A percentile compares a stretch with the other conserved stretches of the same genome.
Conservation (phyloP, 169 alveolate genomes). For the Babesia microti region DNA sequence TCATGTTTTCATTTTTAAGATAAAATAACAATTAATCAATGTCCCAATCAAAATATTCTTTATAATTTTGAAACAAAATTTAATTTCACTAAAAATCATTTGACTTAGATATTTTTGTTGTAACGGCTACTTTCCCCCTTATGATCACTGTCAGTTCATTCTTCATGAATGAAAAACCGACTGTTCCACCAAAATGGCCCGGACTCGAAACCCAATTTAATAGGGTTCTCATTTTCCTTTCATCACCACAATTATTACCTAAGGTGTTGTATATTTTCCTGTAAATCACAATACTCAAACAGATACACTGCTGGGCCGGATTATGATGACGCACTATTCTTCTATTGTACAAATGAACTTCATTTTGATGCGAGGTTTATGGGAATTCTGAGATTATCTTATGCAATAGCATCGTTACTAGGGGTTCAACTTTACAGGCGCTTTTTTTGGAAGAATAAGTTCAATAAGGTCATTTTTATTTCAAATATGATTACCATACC, state of each 20-base stretch:
- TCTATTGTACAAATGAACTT: slow-evolving; percentile 79
- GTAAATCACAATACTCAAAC: slow-evolving; percentile 8
- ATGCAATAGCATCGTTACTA: slow-evolving; percentile 80
- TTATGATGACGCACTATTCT: slow-evolving; percentile 85
- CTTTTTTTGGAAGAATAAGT: slow-evolving; percentile 68
- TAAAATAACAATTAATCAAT: too few relatives aligned
- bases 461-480: slow-evolving; percentile 72
- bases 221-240: slow-evolving; percentile 57
- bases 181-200: slow-evolving; percentile 54
- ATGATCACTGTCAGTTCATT: slow-evolving; percentile 64
- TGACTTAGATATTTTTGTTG: slow-evolving; percentile 56
- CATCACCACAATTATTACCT: slow-evolving; percentile 54
- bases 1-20: too few relatives aligned
- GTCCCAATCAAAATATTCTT: not conserved
- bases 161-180: slow-evolving; percentile 74
- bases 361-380: slow-evolving; percentile 83
- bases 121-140: slow-evolving; percentile 78
- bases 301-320: slow-evolving; percentile 77
- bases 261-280: slow-evolving; percentile 48
- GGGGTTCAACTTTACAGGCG: slow-evolving; percentile 78
- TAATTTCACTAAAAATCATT: not conserved
- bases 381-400: slow-evolving; percentile 84
- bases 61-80: too few relatives aligned
- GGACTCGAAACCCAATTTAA: slow-evolving; percentile 71
- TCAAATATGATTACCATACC: slow-evolving; percentile 77